Percentiles rank a stretch among this genome's conserved stretches.
phyloP scores from a whole-genome alignment of 208 protist species.

The Trypanosoma mega region DNA sequence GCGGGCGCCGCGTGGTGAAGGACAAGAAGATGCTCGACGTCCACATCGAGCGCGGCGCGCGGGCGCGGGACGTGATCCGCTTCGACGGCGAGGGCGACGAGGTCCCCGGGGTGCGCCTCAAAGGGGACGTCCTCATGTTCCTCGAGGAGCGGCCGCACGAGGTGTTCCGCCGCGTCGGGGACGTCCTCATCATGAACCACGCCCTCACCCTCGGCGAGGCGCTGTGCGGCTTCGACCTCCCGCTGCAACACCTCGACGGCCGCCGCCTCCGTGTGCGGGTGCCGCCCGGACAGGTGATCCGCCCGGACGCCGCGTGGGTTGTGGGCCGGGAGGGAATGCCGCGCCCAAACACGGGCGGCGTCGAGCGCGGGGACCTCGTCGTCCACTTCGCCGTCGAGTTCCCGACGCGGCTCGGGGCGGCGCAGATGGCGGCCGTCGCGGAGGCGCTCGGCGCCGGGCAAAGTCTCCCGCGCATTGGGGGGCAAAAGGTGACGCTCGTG shows the following conservation, averaged over 20 bases:
- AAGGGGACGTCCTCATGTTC: slow-evolving; percentile 97
- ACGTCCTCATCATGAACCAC: slow-evolving; percentile 92
- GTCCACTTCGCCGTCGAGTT: slow-evolving; percentile 87
- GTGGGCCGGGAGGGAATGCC: slow-evolving; percentile 92
- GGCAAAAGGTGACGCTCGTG: slow-evolving; percentile 65
- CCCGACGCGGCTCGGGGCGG: slow-evolving; percentile 50
- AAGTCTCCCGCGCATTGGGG: slow-evolving; percentile 44
- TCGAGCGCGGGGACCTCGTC: slow-evolving; percentile 76
- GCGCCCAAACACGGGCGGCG: slow-evolving; percentile 64
- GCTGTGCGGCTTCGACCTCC: slow-evolving; percentile 89
- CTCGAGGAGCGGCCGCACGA: slow-evolving; percentile 91
- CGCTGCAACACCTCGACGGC: slow-evolving; percentile 89
- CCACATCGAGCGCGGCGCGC: slow-evolving; percentile 94
- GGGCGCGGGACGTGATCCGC: slow-evolving; percentile 89
- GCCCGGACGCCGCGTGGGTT: slow-evolving; percentile 65
- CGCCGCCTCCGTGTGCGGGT: slow-evolving; percentile 70
- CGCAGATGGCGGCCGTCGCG: slow-evolving; percentile 39
- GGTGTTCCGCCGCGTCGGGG: slow-evolving; percentile 88
- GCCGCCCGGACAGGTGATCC: slow-evolving; percentile 69
- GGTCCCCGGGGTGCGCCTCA: slow-evolving; percentile 64
- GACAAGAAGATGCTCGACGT: slow-evolving; percentile 95
- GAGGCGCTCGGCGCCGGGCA: slow-evolving; percentile 36
- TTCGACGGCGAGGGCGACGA: slow-evolving; percentile 96
- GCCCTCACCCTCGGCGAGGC: slow-evolving; percentile 92
- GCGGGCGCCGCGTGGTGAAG: slow-evolving; percentile 87